These are phyloP conservation scores for Sporisorium sorghi DNA, from an alignment of 1,284 basidiomycete species.

Conservation along the genomic window DNA sequence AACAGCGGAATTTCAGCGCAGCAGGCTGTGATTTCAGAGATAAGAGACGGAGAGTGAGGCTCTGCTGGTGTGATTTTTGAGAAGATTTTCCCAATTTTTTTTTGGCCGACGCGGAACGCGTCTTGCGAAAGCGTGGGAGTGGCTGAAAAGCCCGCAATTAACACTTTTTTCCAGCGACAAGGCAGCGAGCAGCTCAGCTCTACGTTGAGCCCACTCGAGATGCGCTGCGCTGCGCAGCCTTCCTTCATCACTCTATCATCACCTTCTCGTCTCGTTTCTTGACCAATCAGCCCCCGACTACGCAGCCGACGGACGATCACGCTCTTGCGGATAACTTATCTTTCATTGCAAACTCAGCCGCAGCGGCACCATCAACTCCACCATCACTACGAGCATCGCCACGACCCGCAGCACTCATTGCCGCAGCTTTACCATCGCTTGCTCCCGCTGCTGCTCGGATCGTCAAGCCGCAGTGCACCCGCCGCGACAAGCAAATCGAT, in stretches of 20 bases:
- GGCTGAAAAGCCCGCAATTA: slow-evolving; percentile 38
- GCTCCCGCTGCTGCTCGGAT: not conserved
- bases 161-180: slow-evolving; percentile 26
- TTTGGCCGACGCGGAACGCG: slow-evolving; percentile 32
- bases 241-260: slow-evolving; percentile 1
- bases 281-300: no score
- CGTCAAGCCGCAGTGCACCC: not conserved
- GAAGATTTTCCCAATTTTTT: not conserved
- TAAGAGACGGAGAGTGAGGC: not conserved
- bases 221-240: not conserved
- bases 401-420: not conserved
- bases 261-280: no score
- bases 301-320: not conserved
- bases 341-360: not conserved
- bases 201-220: not conserved
- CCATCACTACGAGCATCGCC: not conserved
- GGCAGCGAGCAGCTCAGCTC: not conserved
- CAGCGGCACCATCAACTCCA: not conserved
- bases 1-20: not conserved
- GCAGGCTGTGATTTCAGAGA: not conserved
- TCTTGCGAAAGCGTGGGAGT: slow-evolving; percentile 19
- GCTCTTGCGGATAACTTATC: not conserved
- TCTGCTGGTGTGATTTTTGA: slow-evolving; percentile 3
- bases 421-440: not conserved
- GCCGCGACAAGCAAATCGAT: not conserved